Evolutionary conservation across 2,329 filamentous ascomycete species (phyloP).

Genomic region (Apiospora rasikravindrae): DNA sequence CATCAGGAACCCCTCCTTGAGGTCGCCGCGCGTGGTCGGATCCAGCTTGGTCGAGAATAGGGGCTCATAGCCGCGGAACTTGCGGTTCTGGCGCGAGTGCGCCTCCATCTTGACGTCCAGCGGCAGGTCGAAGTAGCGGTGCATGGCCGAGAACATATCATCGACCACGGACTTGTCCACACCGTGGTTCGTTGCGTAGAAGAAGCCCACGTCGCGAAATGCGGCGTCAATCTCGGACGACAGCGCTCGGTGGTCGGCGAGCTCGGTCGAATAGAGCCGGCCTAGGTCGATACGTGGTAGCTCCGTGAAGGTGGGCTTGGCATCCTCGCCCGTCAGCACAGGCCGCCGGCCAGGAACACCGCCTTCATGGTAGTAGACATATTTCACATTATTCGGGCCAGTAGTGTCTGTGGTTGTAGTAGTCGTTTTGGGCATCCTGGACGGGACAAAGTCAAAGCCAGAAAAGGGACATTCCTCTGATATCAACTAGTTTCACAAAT

Average conservation of each 20-base stretch:
- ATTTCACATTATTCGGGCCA: background rate
- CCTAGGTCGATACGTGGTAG: constrained; percentile 20
- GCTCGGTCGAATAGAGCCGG: constrained; percentile 14
- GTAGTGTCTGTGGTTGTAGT: background rate
- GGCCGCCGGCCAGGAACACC: constrained; percentile 20
- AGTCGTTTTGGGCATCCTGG: background rate
- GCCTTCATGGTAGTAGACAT: constrained; percentile 22
- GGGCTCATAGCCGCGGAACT: constrained; percentile 24
- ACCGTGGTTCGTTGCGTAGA: constrained; percentile 23
- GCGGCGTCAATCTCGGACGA: constrained; percentile 19
- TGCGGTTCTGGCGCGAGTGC: constrained; percentile 22
- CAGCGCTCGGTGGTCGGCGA: background rate
- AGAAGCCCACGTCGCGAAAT: constrained; percentile 20
- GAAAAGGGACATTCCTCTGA: background rate
- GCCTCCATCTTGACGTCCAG: constrained; percentile 21
- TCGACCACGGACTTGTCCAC: background rate
- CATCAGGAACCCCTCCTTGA: constrained; percentile 24
- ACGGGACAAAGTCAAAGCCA: background rate
- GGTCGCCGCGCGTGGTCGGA: constrained; percentile 21
- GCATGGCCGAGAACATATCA: constrained; percentile 21
- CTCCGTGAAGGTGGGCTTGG: constrained; percentile 20
- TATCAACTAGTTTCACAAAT: no score
- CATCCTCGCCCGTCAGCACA: constrained; percentile 15
- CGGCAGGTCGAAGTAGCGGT: constrained; percentile 17
- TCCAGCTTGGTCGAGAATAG: constrained; percentile 24